Percentiles rank a stretch among this genome's conserved stretches.
Conservation (phyloP, 495 filamentous ascomycete species). For the Neurospora sp. region DNA sequence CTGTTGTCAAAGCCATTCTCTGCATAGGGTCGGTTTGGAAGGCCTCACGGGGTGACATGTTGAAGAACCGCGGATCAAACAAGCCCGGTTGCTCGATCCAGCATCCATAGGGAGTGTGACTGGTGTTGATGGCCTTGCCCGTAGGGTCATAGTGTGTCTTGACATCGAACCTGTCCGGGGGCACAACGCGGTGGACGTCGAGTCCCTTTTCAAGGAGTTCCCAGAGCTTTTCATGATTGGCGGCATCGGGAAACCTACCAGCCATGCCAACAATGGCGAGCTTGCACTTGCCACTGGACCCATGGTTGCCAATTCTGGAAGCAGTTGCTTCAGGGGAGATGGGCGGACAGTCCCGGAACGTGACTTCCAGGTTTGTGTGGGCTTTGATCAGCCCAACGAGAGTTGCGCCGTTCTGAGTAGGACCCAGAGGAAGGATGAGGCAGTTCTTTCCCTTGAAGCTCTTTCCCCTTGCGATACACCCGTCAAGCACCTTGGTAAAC, state of each 20-base stretch:
- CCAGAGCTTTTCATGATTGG: slow-evolving; percentile 59
- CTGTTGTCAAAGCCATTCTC: slow-evolving; percentile 69
- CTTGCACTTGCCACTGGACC: slow-evolving; percentile 28
- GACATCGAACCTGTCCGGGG: slow-evolving; percentile 67
- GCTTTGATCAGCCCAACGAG: slow-evolving; percentile 30
- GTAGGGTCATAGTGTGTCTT: slow-evolving; percentile 69
- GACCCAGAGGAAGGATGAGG: slow-evolving; percentile 43
- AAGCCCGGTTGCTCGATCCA: slow-evolving; percentile 79
- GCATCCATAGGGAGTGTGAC: slow-evolving; percentile 75
- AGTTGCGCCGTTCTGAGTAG: slow-evolving; percentile 38
- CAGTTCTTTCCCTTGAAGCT: slow-evolving; percentile 31
- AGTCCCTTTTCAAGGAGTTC: slow-evolving; percentile 59
- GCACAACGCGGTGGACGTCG: slow-evolving; percentile 49
- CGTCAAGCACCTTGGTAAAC: slow-evolving; percentile 48
- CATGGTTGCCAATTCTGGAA: slow-evolving; percentile 33
- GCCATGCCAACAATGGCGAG: slow-evolving; percentile 73
- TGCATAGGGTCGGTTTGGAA: slow-evolving; percentile 85
- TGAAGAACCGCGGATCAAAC: slow-evolving; percentile 88
- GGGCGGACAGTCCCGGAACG: slow-evolving; percentile 25
- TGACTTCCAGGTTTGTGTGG: slow-evolving; percentile 31
- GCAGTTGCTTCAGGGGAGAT: slow-evolving; percentile 22
- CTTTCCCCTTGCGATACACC: slow-evolving; percentile 35
- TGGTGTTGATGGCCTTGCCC: slow-evolving; percentile 68
- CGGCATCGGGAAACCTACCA: slow-evolving; percentile 62
- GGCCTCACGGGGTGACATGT: slow-evolving; percentile 91